Base-by-base conservation (phyloP, 129 eudicot genomes). In the Heracleum sosnowskyi region DNA sequence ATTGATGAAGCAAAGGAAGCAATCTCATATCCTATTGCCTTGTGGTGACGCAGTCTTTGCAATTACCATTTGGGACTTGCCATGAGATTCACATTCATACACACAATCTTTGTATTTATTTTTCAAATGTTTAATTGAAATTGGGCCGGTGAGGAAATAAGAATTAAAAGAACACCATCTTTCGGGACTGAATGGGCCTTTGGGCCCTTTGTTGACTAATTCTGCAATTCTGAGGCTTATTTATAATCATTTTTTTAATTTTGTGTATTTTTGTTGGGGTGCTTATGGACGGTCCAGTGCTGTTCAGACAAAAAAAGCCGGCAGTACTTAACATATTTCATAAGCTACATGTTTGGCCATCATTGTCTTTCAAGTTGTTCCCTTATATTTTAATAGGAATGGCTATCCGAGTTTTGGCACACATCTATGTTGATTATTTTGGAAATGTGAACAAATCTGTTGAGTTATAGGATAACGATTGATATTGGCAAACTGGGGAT, bases 141-240 rank as follows among this genome's bases (percentile, higher is more conserved):
- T 17, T 47, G 24, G 81, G 93, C 93, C 86, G 40, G 80, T 88
- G 91, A 91, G 66, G 91, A 87, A 79, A 91, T 79, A 82, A 66
- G 49, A 82, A 74, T 73, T 63, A 71, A 84, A 80, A 82, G 33
- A 35, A 80, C 84, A 86, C 96, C 89, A 86, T 86, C 89, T 86
- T 86, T 86, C 89, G 87, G 89, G 89, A 83, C 89, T 83, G 84
- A 86, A 63, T 81, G 82, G 83, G 68, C 86, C 80, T 55, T 44
- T 17, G 68, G 82, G 73, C 40, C 11, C 84, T 76, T 73, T 83
- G 89, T 40, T 86, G 89, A 73, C 55, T 77, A 40, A 81, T 86
- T 86, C 89, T 86, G 89, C 89, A 86, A 86, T 83, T 86, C 87
- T 86, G 89, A 86, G 86, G 89, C 89, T 22, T 79, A 15, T 13